Base-by-base conservation (phyloP, 2,329 filamentous ascomycete species). In the Fusarium liriodendri region DNA sequence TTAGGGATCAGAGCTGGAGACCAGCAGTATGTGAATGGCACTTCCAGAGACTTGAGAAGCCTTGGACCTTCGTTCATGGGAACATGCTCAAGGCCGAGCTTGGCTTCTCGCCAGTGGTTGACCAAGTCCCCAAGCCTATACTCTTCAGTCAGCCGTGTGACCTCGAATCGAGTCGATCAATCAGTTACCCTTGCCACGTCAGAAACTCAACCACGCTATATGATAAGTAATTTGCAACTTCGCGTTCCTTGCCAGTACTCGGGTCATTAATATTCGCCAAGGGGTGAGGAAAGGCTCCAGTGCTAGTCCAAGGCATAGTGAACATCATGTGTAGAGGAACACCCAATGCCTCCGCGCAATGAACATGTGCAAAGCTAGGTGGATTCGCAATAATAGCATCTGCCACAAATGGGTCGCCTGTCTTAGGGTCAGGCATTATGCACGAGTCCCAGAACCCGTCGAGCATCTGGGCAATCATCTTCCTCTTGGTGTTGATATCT, bases 321-420 rank as follows among this genome's bases (percentile, higher is more conserved):
- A 98, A 98, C 92, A 97, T 96, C 73, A 97, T 84, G 78, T 95
- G 93, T 4, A 96, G 81, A 0, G 94, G 94, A 14, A 95, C 89
- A 0, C 93, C 93, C 16, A 96, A 80, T 18, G 92, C 90, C 80
- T 97, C 93, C 0, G 94, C 94, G 71, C 93, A 94, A 82, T 95
- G 93, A 1, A 95, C 86, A 77, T 95, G 93, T 0, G 92, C 92
- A 80, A 95, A 94, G 69, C 89, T 92, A 0, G 93, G 93, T 0
- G 94, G 94, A 72, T 97, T 97, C 0, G 94, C 93, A 65, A 97
- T 96, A 72, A 96, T 95, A 18, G 90, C 92, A 79, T 97, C 91
- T 0, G 92, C 91, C 9, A 93, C 84, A 72, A 93, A 93, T 0
- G 89, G 88, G 14, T 85, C 79, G 70, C 38, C 58, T 2, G 38